Base-by-base conservation (phyloP, 768 basidiomycete genomes). In the Multifurca ochricompacta region DNA sequence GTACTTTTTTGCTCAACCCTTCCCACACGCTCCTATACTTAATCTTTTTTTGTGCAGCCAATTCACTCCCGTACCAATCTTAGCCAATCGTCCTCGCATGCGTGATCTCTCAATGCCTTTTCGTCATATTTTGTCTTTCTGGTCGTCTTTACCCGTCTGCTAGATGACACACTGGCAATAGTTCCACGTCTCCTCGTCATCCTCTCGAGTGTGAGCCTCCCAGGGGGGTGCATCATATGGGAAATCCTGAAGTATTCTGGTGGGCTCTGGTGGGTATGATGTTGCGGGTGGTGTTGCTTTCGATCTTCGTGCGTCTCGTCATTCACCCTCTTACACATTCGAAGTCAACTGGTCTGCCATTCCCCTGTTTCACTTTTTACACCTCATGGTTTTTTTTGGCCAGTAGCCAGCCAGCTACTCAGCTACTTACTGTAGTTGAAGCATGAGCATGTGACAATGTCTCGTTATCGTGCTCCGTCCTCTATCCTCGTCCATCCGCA, bases 71-170 rank as follows among this genome's bases (percentile, higher is more conserved):
- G 3, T 86, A 91, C 65, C 79, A 80, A 6, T 90, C 91, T 63
- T 79, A 80, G 76, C 77, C 81, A 16, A 68, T 93, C 39, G 85
- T 91, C 16, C 62, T 81, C 7, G 79, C 85, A 23, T 86, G 79
- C 57, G 74, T 89, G 3, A 81, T 97, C 58, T 87, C 87, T 21
- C 91, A 94, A 65, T 91, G 93, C 66, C 69, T 94, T 37, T 81
- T 83, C 9, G 80, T 81, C 30, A 84, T 90, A 48, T n/a, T 86
- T 88, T 67, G 70, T 88, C 45, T 93, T 96, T 71, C 70, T 96
- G 32, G 78, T 83, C 19, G 75, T 87, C 59, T 97, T 95, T 69
- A 79, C 83, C 43, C 75, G 77, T 45, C 74, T 94, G 19, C 79
- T 82, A 58, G 78, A 82, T 64, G 71, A 74, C 32, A 67, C 71